A percentile compares a stretch with the other conserved stretches of the same genome.
phyloP scores from a whole-genome alignment of 495 filamentous ascomycete genomes.

The Daldinia vernicosa region DNA sequence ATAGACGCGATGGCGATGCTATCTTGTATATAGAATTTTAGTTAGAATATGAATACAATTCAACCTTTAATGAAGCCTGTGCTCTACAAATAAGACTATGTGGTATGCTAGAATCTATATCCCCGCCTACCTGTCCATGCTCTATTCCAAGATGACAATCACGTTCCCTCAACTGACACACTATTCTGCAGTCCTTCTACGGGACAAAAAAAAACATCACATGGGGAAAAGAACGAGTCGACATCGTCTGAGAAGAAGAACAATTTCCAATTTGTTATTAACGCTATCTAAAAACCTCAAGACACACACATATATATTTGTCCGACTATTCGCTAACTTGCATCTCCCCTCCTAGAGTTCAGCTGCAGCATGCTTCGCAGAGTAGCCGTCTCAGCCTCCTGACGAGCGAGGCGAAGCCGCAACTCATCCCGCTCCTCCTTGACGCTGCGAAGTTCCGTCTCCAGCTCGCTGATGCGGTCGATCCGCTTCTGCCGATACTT shows the following conservation, averaged over 20 bases:
- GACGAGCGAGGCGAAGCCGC: conserved; percentile 66
- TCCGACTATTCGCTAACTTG: conserved; percentile 33
- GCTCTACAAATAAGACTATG: neutral
- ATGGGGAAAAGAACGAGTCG: conserved; percentile 50
- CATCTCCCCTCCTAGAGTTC: conserved; percentile 40
- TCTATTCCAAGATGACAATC: conserved; percentile 46
- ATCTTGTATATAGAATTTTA: conserved; percentile 15
- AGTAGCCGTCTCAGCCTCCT: conserved; percentile 67
- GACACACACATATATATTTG: conserved; percentile 7
- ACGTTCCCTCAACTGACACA: conserved; percentile 50
- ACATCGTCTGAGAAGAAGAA: conserved; percentile 57
- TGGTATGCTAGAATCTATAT: conserved; percentile 20
- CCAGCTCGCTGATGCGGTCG: conserved; percentile 70
- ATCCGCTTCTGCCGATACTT: conserved; percentile 77
- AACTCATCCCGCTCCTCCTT: conserved; percentile 71
- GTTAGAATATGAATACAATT: conserved; percentile 7
- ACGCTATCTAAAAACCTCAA: conserved; percentile 28
- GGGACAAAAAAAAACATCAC: conserved; percentile 17
- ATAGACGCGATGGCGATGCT: conserved; percentile 4
- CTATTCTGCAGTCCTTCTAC: conserved; percentile 41
- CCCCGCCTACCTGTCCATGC: neutral
- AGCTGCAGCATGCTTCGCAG: conserved; percentile 56
- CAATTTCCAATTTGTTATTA: conserved; percentile 31
- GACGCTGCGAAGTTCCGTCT: conserved; percentile 66
- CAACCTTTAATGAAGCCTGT: conserved; percentile 1